Conservation (phyloP, 208 protist genomes). For the Leishmania guyanensis region DNA sequence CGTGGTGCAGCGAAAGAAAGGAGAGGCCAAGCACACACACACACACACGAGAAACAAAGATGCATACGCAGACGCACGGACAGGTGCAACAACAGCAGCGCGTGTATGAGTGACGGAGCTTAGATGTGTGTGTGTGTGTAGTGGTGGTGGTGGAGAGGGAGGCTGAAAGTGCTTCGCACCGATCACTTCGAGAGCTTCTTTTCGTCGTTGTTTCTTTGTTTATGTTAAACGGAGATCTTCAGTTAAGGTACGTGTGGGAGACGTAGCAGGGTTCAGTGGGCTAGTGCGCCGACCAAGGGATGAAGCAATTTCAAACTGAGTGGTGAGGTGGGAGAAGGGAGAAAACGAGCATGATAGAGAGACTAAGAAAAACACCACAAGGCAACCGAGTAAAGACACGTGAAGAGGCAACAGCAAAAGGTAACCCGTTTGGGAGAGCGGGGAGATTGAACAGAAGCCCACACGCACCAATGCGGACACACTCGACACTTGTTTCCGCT, state of each 20-base stretch:
- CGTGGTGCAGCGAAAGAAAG: background rate
- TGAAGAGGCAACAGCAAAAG: background rate
- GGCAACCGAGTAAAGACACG: background rate
- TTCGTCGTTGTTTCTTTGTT: background rate
- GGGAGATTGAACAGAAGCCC: background rate
- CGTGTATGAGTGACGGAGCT: background rate
- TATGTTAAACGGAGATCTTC: background rate
- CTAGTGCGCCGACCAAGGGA: background rate
- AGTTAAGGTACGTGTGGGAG: background rate
- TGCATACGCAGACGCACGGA: background rate
- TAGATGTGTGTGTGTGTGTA: background rate
- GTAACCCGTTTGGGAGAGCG: background rate
- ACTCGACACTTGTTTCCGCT: conserved; percentile 3
- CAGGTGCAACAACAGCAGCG: background rate
- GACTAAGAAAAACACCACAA: conserved; percentile 1
- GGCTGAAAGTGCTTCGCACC: background rate
- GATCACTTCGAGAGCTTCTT: background rate
- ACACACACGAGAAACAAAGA: background rate
- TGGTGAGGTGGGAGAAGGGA: background rate
- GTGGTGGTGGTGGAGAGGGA: background rate
- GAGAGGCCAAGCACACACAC: background rate
- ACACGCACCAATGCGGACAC: conserved; percentile 7
- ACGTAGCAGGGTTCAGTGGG: background rate
- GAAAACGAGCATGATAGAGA: background rate
- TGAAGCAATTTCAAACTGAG: background rate